Evolutionary conservation across 2,329 filamentous ascomycete genomes (phyloP), one percentile per base, ranked within the genome.

Genomic region (Dothideomycetidae sp.): DNA sequence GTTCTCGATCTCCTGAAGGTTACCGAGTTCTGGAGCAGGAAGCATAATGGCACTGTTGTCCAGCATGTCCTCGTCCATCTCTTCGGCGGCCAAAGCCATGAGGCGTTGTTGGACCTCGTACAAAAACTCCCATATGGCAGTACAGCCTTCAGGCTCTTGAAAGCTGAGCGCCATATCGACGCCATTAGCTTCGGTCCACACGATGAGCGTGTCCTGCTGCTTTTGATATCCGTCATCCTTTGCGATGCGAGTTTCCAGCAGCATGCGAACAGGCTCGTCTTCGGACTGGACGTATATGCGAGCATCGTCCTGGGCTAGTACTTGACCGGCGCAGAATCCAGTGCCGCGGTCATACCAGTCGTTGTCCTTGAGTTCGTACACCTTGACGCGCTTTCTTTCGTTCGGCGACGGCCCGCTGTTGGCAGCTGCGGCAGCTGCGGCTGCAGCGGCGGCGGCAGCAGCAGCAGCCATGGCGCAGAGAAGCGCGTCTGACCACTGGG

Each of bases 291-390:
- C 90, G 43, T 83, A 70, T 48, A 98, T 86, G 54, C 79, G 76
- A 37, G 85, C 81, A 55, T 93, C 84, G 60, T 88, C 84, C 59
- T 80, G 62, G 43, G 76, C 71, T 46, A 78, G 63, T 46, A 81
- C 73, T 46, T 76, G 71, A 33, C 86, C 85, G 42, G 75, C 82
- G 59, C 90, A 96, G 60, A 94, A 94, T 45, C 90, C 90, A 33
- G 90, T 98, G 46, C 90, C 90, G 53, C 88, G 73, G 63, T 98
- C 90, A 58, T 88, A 94, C 90, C 90, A 98, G 74, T 96, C 90
- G 70, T 93, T 93, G 64, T 93, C 85, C 60, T 83, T 84, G 53
- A 98, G 73, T 67, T 96, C 90, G 62, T 98, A 98, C 57, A 98
- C 90, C 70, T 98, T 98, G 62, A 96, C 90, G 70, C 90, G 64